Evolutionary conservation across 108 stramenopile species (phyloP).

Genomic region (Nitzschia sp.): DNA sequence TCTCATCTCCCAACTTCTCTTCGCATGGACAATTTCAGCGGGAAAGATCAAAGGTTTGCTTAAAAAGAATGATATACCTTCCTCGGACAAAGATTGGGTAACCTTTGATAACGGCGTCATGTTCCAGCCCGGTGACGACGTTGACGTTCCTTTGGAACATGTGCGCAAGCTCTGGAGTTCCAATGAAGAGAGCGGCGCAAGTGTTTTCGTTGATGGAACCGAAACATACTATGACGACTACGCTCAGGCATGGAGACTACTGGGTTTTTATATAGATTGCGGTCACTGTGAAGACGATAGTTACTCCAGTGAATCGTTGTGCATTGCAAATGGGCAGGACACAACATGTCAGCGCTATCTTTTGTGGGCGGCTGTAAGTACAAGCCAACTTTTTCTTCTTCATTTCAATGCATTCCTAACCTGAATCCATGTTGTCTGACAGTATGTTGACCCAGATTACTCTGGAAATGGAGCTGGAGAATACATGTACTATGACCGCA

Average conservation of each 20-base stretch:
- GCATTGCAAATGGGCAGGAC: slow-evolving; percentile 21
- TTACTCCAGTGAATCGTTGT: slow-evolving; percentile 9
- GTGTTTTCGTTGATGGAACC: slow-evolving; percentile 34
- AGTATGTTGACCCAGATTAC: slow-evolving; percentile 53
- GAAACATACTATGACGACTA: slow-evolving; percentile 48
- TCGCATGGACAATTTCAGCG: not conserved
- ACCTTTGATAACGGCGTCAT: slow-evolving; percentile 22
- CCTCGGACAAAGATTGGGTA: slow-evolving; percentile 29
- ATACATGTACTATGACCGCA: slow-evolving; percentile 45
- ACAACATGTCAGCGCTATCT: slow-evolving; percentile 47
- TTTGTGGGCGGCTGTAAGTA: slow-evolving; percentile 51
- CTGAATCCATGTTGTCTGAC: not conserved
- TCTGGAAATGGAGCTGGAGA: slow-evolving; percentile 49
- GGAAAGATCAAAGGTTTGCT: slow-evolving; percentile 7
- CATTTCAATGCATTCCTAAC: no score
- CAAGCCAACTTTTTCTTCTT: not conserved
- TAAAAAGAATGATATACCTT: slow-evolving; percentile 10
- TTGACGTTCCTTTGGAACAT: slow-evolving; percentile 10
- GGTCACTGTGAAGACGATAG: slow-evolving; percentile 15
- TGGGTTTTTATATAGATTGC: slow-evolving; percentile 61
- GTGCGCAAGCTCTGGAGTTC: slow-evolving; percentile 20
- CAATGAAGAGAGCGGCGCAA: not conserved
- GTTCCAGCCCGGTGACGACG: slow-evolving; percentile 25
- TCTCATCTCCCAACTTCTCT: not conserved
- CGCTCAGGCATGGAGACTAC: slow-evolving; percentile 50